Conservation (phyloP, 768 basidiomycete genomes). For the Mycena leptocephala region DNA sequence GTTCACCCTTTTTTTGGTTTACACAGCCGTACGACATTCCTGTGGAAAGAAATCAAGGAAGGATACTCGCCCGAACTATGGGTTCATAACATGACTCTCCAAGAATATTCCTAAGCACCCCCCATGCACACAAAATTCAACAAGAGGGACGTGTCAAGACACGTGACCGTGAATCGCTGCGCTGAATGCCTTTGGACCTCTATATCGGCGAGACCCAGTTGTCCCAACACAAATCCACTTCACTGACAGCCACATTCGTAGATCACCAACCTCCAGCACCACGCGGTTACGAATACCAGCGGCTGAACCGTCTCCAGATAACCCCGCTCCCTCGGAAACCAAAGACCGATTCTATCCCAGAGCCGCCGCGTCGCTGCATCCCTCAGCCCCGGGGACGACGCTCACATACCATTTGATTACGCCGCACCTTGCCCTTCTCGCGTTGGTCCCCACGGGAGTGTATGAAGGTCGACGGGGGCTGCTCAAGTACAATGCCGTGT, state of each 20-base stretch:
- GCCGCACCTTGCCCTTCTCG: slow-evolving; percentile 78
- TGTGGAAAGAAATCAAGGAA: too few species aligned
- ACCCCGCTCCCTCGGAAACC: slow-evolving; percentile 22
- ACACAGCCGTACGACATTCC: too few species aligned
- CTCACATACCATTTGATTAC: slow-evolving; percentile 89
- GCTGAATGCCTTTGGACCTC: slow-evolving; percentile 86
- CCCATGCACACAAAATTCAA: too few species aligned
- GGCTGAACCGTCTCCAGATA: slow-evolving; percentile 31
- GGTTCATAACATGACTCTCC: too few species aligned
- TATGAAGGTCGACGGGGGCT: slow-evolving; percentile 83
- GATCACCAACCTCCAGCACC: slow-evolving; percentile 51
- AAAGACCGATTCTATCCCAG: slow-evolving; percentile 80
- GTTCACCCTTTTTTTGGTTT: too few species aligned
- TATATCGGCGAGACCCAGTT: slow-evolving; percentile 80
- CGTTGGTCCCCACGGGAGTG: slow-evolving; percentile 80
- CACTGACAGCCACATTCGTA: slow-evolving; percentile 32
- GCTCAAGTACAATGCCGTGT: slow-evolving; percentile 91
- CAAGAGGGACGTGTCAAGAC: too few species aligned
- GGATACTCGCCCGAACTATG: too few species aligned
- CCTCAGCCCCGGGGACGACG: slow-evolving; percentile 77
- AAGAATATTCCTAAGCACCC: too few species aligned
- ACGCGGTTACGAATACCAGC: slow-evolving; percentile 43
- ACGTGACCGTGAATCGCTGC: too few species aligned
- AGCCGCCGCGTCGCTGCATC: slow-evolving; percentile 75
- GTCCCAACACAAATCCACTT: not conserved